Base-by-base conservation (phyloP, 2,329 filamentous ascomycete species). In the Lasiodiplodia hormozganensis region DNA sequence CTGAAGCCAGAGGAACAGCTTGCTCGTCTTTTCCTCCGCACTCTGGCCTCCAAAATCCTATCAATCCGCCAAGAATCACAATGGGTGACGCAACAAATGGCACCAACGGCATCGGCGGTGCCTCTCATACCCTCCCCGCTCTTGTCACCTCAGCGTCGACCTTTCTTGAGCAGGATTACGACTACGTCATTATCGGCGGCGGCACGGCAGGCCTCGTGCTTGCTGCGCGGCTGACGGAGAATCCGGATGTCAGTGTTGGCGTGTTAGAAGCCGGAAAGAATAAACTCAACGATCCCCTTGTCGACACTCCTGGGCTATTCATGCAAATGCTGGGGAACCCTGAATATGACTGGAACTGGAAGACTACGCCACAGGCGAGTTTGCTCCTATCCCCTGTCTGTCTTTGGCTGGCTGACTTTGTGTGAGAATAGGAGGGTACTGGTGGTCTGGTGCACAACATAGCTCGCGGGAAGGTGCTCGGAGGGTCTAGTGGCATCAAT, bases 401-500 rank as follows among this genome's bases (percentile, higher is more conserved):
- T 40, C 11, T 5, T n/a, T 11, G 31, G 54, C 31, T n/a, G 38
- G 18, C 16, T 11, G 31, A 14, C 12, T 31, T 31, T n/a, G n/a
- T 31, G 12, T 40, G 38, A 6, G 3, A 11, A 47, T 16, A 47
- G 43, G 43, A 47, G 43, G 28, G 31, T 28, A 53, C 21, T 7
- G 10, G 28, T 16, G 51, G 51, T 6, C 21, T 53, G 3, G 51
- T 31, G 36, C 58, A 62, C 36, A 43, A 62, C 10, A 28, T 62
- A 7, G 70, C 70, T 11, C 71, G 74, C 38, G 77, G 76, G 7
- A 76, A 75, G 38, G 71, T 75, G 6, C 72, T 78, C 1, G 76
- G 77, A 36, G 89, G 78, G 28, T 76, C 71, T 10, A 76, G 72
- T 38, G 79, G 77, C 21, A 56, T 66, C 25, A 82, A 80, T 62